Conservation (phyloP, 768 basidiomycete species). For the Cystofilobasidium macerans region DNA sequence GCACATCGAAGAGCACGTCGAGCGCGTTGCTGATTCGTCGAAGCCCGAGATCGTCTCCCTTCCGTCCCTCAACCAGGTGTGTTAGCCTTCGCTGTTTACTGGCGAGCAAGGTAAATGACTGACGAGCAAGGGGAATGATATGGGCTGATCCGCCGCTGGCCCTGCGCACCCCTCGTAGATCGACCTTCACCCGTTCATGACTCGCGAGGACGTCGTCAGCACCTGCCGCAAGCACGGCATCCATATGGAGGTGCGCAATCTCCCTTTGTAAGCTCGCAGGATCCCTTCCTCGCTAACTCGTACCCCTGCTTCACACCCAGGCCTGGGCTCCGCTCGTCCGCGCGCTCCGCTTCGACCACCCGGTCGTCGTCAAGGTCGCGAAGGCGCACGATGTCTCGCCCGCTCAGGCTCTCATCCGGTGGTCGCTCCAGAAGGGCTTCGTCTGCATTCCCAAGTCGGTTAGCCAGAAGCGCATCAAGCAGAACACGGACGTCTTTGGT, state of each 20-base stretch:
- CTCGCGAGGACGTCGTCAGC: constrained; percentile 49
- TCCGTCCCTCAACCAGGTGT: constrained; percentile 54
- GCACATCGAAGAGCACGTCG: constrained; percentile 49
- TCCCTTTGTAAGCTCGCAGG: not conserved
- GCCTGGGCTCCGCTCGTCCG: constrained; percentile 66
- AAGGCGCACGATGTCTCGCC: constrained; percentile 48
- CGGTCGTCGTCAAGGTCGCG: constrained; percentile 44
- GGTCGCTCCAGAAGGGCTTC: constrained; percentile 64
- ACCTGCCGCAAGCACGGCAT: constrained; percentile 52
- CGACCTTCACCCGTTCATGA: constrained; percentile 60
- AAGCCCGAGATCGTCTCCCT: constrained; percentile 35
- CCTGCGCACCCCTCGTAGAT: constrained; percentile 28
- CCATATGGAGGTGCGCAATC: constrained; percentile 51
- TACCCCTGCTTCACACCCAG: constrained; percentile 39
- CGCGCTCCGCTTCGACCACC: constrained; percentile 54
- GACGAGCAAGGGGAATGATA: not conserved
- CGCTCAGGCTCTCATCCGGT: constrained; percentile 66
- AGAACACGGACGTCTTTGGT: constrained; percentile 43
- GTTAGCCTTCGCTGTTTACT: not conserved
- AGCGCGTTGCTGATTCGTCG: constrained; percentile 39
- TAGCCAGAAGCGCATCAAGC: constrained; percentile 39
- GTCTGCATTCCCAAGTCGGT: constrained; percentile 45
- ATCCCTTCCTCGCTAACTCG: too few relatives aligned
- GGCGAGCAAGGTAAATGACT: not conserved
- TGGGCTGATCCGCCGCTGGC: not conserved